Evolutionary conservation across 1,139 yeast species (phyloP).

Genomic region (Debaryomyces psychrophilus): DNA sequence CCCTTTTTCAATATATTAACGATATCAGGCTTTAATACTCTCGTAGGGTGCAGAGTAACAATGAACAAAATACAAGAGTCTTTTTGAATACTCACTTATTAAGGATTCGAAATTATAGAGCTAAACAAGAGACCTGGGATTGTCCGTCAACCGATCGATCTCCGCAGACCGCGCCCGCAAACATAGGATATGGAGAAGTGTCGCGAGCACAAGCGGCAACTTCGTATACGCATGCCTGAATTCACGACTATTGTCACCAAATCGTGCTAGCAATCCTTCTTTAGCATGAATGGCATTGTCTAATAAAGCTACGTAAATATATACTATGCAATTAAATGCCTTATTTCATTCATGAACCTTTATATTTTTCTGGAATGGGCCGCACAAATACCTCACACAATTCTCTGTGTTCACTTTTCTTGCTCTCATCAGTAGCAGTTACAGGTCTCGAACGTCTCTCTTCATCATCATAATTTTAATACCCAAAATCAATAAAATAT

Average conservation of each 20-base stretch:
- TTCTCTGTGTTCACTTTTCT: conserved; percentile 1
- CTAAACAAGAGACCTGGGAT: neutral
- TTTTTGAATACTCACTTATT: conserved; percentile 6
- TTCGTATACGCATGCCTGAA: too few relatives aligned
- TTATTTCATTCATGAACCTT: too few relatives aligned
- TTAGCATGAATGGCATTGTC: too few relatives aligned
- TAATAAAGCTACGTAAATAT: too few relatives aligned
- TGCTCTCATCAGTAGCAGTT: neutral
- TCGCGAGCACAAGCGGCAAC: too few relatives aligned
- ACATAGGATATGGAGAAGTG: neutral
- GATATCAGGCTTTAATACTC: neutral
- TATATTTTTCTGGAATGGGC: neutral
- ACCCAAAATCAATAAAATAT: conserved; percentile 6
- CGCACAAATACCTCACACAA: neutral
- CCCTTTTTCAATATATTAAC: neutral
- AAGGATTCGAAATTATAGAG: too few relatives aligned
- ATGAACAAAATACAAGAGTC: conserved; percentile 6
- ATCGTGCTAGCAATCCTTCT: too few relatives aligned
- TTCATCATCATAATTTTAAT: neutral
- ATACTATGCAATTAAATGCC: too few relatives aligned
- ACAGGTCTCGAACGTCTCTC: neutral
- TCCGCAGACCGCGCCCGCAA: conserved; percentile 2
- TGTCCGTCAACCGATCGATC: neutral
- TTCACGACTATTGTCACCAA: too few relatives aligned
- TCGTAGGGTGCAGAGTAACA: neutral